phyloP scores from a whole-genome alignment of 495 filamentous ascomycete genomes.

The Pseudoneurospora amorphoporcata region DNA sequence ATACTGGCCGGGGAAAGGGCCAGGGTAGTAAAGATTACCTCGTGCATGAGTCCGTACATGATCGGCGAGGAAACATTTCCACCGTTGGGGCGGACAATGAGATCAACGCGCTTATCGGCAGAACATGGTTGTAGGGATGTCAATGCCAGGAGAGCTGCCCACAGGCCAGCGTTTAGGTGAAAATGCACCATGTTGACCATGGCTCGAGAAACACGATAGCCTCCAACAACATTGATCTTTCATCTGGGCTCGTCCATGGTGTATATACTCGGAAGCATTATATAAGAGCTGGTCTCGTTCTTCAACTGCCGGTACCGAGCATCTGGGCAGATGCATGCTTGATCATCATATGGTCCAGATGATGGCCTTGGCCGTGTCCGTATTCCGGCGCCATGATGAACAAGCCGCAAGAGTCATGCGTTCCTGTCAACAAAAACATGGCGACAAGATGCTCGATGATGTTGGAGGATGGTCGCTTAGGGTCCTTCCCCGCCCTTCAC shows the following conservation, averaged over 20 bases:
- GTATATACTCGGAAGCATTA: not conserved
- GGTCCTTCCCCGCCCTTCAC: not conserved
- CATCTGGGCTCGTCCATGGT: not conserved
- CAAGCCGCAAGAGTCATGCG: not conserved
- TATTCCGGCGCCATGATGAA: not conserved
- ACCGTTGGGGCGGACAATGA: conserved; percentile 23
- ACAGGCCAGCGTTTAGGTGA: not conserved
- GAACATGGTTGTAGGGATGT: not conserved
- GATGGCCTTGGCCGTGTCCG: not conserved
- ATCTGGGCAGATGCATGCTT: not conserved
- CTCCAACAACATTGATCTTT: not conserved
- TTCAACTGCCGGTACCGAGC: not conserved
- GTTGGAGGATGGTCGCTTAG: not conserved
- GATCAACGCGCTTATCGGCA: conserved; percentile 13
- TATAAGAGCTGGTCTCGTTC: not conserved
- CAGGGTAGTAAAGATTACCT: conserved; percentile 10
- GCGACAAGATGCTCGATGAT: not conserved
- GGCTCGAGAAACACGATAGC: not conserved
- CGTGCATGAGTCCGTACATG: conserved; percentile 33
- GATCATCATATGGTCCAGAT: not conserved
- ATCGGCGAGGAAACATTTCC: conserved; percentile 26
- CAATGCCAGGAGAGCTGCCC: not conserved
- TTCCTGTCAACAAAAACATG: not conserved
- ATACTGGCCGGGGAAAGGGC: not conserved
- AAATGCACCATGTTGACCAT: not conserved